A percentile compares a stretch with the other conserved stretches of the same genome.
Evolutionary conservation across 139 green algal genomes (phyloP).

Genomic region (Eudorina sp.): DNA sequence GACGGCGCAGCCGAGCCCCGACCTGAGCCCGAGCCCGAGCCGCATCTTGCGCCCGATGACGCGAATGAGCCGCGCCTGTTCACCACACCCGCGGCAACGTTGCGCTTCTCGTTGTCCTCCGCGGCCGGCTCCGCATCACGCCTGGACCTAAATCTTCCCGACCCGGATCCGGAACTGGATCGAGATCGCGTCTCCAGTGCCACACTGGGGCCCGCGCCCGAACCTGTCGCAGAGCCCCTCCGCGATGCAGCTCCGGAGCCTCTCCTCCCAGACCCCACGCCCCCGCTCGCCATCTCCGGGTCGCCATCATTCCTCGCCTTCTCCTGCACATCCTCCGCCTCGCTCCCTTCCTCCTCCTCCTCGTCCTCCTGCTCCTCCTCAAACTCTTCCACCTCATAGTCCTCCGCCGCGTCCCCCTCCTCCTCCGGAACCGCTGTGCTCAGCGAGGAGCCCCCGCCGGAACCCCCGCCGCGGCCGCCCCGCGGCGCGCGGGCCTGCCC

Average conservation of each 20-base stretch:
- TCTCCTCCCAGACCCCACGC: not conserved
- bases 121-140: too few species aligned
- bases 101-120: too few species aligned
- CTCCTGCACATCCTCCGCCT: not conserved
- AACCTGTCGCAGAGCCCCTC: too few species aligned
- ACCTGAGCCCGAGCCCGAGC: not conserved
- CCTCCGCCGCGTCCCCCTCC: not conserved
- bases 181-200: not conserved
- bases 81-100: too few species aligned
- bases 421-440: not conserved
- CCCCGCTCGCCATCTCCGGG: not conserved
- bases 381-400: not conserved
- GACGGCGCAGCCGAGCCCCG: too few species aligned
- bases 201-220: too few species aligned
- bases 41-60: not conserved
- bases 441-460: too few species aligned
- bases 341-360: not conserved
- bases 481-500: not conserved
- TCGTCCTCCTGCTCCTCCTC: not conserved
- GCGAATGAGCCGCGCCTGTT: too few species aligned
- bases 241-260: too few species aligned
- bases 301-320: not conserved
- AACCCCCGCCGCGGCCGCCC: not conserved
- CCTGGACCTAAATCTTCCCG: too few species aligned
- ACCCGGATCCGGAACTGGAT: not conserved